phyloP scores from a whole-genome alignment of 306 rosid species.

The Purshia tridentata region DNA sequence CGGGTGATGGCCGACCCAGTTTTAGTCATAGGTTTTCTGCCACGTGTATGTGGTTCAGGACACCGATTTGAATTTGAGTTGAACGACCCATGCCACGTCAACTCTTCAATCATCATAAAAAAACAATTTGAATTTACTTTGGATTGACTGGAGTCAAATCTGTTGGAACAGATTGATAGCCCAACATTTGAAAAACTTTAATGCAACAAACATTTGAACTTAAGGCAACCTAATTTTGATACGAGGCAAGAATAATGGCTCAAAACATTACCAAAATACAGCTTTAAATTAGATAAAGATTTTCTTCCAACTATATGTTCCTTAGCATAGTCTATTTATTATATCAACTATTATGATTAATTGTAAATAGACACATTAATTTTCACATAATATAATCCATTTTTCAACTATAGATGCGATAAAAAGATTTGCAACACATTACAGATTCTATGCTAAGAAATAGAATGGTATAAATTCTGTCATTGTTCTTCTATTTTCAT shows the following conservation, averaged over 20 bases:
- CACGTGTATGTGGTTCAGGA: neutral
- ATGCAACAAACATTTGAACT: neutral
- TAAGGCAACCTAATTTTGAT: neutral
- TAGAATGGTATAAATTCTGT: neutral
- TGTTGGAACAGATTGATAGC: neutral
- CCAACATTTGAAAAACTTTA: neutral
- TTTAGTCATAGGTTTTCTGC: neutral
- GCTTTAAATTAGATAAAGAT: too few species aligned
- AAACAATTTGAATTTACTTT: neutral
- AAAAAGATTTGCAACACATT: neutral
- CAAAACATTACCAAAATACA: too few species aligned
- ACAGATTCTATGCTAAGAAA: neutral
- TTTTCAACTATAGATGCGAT: neutral
- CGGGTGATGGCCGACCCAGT: neutral
- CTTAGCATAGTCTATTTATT: too few species aligned
- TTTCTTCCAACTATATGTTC: too few species aligned
- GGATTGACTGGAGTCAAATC: neutral
- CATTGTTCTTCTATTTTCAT: too few species aligned
- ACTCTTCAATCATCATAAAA: neutral
- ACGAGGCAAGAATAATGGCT: too few species aligned
- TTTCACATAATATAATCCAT: too few species aligned
- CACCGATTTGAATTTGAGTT: neutral
- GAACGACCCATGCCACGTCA: neutral
- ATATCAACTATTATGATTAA: too few species aligned
- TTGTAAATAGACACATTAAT: too few species aligned